Evolutionary conservation across 2,329 filamentous ascomycete species (phyloP), one percentile per base, ranked within the genome.

Genomic region (Cryphonectria nitschkei): DNA sequence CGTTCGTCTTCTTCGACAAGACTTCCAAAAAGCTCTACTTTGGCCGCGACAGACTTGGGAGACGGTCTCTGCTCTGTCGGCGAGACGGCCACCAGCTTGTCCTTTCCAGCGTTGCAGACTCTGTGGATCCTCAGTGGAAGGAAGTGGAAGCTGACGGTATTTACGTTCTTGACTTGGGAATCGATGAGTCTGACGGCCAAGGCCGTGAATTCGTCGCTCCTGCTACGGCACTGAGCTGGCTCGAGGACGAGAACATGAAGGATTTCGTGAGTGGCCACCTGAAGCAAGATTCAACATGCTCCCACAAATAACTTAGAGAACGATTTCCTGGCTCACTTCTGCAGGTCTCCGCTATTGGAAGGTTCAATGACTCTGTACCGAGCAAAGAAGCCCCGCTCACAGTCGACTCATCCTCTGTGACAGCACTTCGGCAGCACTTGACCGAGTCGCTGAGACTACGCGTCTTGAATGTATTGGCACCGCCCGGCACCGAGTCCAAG

Each of bases 61-160:
- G 96, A 70, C 88, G 96, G 65, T 98, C 96, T 19, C 83, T 99
- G 50, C 84, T 98, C 60, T 82, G 86, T 26, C 86, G 87, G 68
- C 76, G 80, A n/a, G 79, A 82, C n/a, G 74, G 76, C 0, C 76
- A 82, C 6, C 78, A 79, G 54, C 78, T 96, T 54, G 84, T 86
- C 13, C 81, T 97, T 39, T 93, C 90, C 72, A 97, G 94, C 79
- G 82, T 95, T 69, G 87, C 90, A 13, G 90, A 90, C 75, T 82
- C 76, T 75, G 81, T 75, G 43, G 81, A 74, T 69, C 79, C 76
- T 74, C 82, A 81, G 41, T 98, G 95, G 90, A 78, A 84, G 54
- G 96, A 99, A 82, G 91, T 98, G 16, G 90, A 94, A 76, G 93
- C 95, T 19, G 89, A 96, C 79, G 94, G 93, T 8, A 86, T 98